A percentile compares a stretch with the other conserved stretches of the same genome.
Conservation (phyloP, 2,329 filamentous ascomycete species). For the Beauveria medogensis region DNA sequence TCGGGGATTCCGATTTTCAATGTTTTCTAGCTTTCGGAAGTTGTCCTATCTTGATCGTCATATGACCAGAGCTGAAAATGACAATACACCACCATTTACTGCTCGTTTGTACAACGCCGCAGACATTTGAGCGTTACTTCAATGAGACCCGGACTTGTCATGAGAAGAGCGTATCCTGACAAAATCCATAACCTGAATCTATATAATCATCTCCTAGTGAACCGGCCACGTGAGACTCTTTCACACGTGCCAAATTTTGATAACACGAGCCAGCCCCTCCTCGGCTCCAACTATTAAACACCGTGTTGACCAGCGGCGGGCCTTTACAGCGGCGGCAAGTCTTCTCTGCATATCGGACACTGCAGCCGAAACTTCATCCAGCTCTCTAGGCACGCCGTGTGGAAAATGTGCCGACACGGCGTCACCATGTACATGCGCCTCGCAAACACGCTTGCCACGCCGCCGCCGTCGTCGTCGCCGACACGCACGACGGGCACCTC, state of each 20-base stretch:
- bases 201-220: not conserved
- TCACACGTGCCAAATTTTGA: not conserved
- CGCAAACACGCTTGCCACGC: slow-evolving; percentile 63
- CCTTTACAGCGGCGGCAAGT: slow-evolving; percentile 73
- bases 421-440: slow-evolving; percentile 92
- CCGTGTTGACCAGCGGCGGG: not conserved
- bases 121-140: not conserved
- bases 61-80: not conserved
- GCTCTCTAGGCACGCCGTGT: slow-evolving; percentile 81
- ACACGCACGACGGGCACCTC: slow-evolving; percentile 71
- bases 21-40: not conserved
- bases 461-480: slow-evolving; percentile 44
- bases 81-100: no score
- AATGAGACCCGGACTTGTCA: not conserved
- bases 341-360: slow-evolving; percentile 91
- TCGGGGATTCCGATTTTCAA: no score
- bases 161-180: not conserved
- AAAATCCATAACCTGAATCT: not conserved
- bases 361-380: slow-evolving; percentile 93
- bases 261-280: not conserved
- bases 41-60: not conserved
- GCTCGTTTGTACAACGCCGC: not conserved
- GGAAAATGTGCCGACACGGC: slow-evolving; percentile 92
- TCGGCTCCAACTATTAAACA: no score
- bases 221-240: not conserved